A percentile compares a stretch with the other conserved stretches of the same genome.
Conservation (phyloP, 352 stramenopile genomes). For the Phytophthora hibernalis region DNA sequence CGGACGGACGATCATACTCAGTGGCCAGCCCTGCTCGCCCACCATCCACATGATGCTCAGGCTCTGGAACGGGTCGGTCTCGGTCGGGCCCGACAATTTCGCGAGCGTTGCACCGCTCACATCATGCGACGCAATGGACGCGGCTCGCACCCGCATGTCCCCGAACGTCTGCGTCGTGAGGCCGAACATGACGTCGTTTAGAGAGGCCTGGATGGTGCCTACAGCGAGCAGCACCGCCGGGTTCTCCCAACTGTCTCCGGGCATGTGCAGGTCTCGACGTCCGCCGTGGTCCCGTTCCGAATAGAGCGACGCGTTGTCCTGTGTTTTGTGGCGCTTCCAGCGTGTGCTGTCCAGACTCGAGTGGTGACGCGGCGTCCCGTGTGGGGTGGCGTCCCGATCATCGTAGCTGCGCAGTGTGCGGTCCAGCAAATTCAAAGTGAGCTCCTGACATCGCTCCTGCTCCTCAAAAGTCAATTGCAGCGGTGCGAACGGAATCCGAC, state of each 20-base stretch:
- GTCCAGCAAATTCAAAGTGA: conserved; percentile 43
- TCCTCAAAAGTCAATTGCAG: conserved; percentile 41
- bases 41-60: conserved; percentile 56
- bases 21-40: conserved; percentile 39
- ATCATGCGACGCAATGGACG: conserved; percentile 46
- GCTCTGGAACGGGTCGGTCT: conserved; percentile 45
- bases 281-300: conserved; percentile 25
- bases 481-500: conserved; percentile 35
- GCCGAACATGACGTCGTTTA: conserved; percentile 60
- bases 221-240: conserved; percentile 45
- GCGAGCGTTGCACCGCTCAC: conserved; percentile 40
- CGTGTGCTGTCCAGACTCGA: conserved; percentile 31
- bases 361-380: conserved; percentile 19
- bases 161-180: conserved; percentile 35
- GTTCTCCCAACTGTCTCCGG: conserved; percentile 18
- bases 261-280: conserved; percentile 16
- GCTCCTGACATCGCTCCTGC: conserved; percentile 45
- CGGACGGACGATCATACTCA: conserved; percentile 37
- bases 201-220: conserved; percentile 35
- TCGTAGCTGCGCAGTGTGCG: conserved; percentile 45
- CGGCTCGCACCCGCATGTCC: conserved; percentile 37
- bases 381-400: conserved; percentile 24
- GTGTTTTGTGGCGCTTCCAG: conserved; percentile 45
- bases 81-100: conserved; percentile 40
- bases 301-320: conserved; percentile 46